Conservation (phyloP, 2,329 filamentous ascomycete genomes). For the Conoideocrella luteorostrata region DNA sequence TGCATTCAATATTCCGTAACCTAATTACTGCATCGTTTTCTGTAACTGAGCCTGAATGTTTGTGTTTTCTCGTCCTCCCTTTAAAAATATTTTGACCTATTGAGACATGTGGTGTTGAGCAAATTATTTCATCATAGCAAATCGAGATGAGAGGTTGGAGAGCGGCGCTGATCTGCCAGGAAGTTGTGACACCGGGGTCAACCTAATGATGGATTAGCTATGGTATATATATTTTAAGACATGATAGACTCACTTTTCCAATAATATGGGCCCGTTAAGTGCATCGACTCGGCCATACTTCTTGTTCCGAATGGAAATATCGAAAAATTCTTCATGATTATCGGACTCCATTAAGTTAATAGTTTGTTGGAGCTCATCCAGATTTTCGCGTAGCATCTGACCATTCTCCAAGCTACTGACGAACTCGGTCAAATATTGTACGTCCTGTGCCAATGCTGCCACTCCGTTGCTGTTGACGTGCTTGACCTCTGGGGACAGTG, state of each 20-base stretch:
- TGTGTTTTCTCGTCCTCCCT: no score
- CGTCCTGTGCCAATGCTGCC: constrained; percentile 72
- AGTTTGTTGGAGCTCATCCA: constrained; percentile 92
- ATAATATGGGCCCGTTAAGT: constrained; percentile 74
- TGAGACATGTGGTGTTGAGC: no score
- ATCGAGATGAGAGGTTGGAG: constrained; percentile 67
- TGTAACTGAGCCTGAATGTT: no score
- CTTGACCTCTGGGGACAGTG: constrained; percentile 71
- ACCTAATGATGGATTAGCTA: constrained; percentile 36
- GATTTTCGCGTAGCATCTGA: constrained; percentile 77
- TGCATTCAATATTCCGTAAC: no score
- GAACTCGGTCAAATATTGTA: constrained; percentile 76
- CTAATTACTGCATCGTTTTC: no score
- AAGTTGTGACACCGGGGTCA: constrained; percentile 57
- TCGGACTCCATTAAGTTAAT: constrained; percentile 80
- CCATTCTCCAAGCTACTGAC: constrained; percentile 79
- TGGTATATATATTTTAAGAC: not conserved
- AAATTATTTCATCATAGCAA: constrained; percentile 50
- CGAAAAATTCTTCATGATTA: constrained; percentile 95
- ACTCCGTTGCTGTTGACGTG: constrained; percentile 86
- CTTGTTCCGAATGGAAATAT: constrained; percentile 80
- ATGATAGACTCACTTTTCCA: constrained; percentile 70
- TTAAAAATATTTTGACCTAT: no score
- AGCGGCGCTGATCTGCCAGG: constrained; percentile 57
- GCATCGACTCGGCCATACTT: constrained; percentile 92